Evolutionary conservation across 164 flowering plant genomes (phyloP).

Genomic region (Tinospora cordifolia): DNA sequence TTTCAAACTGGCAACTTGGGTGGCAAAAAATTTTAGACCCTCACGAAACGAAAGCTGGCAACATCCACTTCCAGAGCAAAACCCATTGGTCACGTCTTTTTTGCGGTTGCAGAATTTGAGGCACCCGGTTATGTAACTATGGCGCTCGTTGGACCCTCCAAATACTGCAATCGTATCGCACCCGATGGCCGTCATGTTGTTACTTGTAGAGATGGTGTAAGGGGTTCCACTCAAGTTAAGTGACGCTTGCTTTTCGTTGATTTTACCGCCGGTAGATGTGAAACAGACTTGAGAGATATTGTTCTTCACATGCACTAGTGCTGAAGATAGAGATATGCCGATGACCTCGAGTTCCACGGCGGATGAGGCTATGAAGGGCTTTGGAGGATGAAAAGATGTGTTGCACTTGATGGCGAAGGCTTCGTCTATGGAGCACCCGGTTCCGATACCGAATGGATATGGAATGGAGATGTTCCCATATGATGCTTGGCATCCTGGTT

Average conservation of each 20-base stretch:
- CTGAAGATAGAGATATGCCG: no score
- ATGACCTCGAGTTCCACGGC: no score
- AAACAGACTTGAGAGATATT: no score
- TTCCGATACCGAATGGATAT: constrained; percentile 27
- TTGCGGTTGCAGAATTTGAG: background rate
- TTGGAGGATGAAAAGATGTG: no score
- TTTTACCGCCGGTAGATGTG: no score
- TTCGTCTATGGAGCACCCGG: no score
- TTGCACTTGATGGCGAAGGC: no score
- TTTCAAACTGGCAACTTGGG: background rate
- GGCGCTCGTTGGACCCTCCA: background rate
- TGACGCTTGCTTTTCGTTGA: background rate
- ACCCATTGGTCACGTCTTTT: background rate
- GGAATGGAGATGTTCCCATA: constrained; percentile 25
- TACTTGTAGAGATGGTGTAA: constrained; percentile 10
- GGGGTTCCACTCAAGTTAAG: constrained; percentile 7
- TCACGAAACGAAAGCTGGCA: constrained; percentile 20
- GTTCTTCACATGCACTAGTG: no score
- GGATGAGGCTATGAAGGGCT: no score
- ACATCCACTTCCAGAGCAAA: constrained; percentile 17
- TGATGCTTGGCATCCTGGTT: constrained; percentile 19
- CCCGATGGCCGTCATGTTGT: constrained; percentile 16
- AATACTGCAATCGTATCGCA: constrained; percentile 11
- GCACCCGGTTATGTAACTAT: constrained; percentile 13
- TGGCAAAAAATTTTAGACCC: background rate